These are phyloP conservation scores for Phialophora macrospora DNA, from an alignment of 2,329 filamentous ascomycete genomes.

Conservation along the genomic window DNA sequence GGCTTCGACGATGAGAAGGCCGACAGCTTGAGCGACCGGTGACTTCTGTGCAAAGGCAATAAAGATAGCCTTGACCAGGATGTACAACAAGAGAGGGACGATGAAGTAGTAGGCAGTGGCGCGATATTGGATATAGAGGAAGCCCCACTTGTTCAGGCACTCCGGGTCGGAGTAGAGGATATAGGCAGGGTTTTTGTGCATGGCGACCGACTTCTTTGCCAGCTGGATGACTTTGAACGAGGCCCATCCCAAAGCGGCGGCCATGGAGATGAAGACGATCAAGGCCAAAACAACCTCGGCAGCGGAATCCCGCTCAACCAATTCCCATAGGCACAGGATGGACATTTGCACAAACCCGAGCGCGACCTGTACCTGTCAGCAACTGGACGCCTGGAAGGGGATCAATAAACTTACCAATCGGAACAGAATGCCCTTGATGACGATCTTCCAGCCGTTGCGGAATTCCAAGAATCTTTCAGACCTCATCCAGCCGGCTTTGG, in stretches of 20 bases:
- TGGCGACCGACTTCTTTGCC: constrained; percentile 81
- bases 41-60: constrained; percentile 77
- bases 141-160: constrained; percentile 95
- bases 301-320: constrained; percentile 81
- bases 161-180: constrained; percentile 96
- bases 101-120: constrained; percentile 96
- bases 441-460: constrained; percentile 89
- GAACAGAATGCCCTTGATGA: constrained; percentile 92
- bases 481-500: constrained; percentile 77
- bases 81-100: constrained; percentile 76
- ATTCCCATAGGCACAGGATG: constrained; percentile 90
- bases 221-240: constrained; percentile 87
- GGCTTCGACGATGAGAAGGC: constrained; percentile 81
- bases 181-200: constrained; percentile 96
- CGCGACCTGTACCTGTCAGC: constrained; percentile 59
- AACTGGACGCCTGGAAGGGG: neutral
- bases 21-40: constrained; percentile 76
- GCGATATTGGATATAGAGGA: constrained; percentile 95
- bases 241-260: constrained; percentile 79
- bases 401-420: constrained; percentile 61
- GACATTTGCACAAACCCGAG: constrained; percentile 92
- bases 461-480: constrained; percentile 88
- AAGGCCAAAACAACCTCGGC: constrained; percentile 86
- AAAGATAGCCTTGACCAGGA: constrained; percentile 86
- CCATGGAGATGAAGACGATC: constrained; percentile 84